Percentiles rank a stretch among this genome's conserved stretches.
phyloP scores from a whole-genome alignment of 495 filamentous ascomycete genomes.

The Penicillium alfredii region DNA sequence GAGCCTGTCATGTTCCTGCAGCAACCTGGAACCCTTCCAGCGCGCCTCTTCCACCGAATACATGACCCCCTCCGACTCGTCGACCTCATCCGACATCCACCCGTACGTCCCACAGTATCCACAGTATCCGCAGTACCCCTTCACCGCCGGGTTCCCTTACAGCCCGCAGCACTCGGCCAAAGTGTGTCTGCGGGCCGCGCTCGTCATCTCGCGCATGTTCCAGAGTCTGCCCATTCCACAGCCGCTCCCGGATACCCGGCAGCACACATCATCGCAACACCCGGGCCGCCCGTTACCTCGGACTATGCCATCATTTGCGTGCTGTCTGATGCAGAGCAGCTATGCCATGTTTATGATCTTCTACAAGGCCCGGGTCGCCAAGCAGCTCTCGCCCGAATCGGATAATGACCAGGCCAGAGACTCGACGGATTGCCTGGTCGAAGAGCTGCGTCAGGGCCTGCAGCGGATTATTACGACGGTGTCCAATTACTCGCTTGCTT shows the following conservation, averaged over 20 bases:
- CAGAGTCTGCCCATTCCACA: constrained; percentile 46
- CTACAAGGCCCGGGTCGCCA: constrained; percentile 45
- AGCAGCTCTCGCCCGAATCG: constrained; percentile 38
- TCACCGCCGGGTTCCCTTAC: constrained; percentile 43
- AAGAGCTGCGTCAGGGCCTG: constrained; percentile 49
- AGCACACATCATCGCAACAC: constrained; percentile 22
- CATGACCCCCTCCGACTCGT: constrained; percentile 34
- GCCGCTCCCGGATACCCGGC: constrained; percentile 24
- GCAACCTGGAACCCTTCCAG: constrained; percentile 28
- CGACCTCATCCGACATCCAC: constrained; percentile 31
- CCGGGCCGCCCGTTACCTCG: constrained; percentile 37
- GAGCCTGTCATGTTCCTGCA: constrained; percentile 31
- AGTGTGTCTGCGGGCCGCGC: constrained; percentile 46
- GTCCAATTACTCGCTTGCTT: constrained; percentile 52
- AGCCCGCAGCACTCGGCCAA: constrained; percentile 48
- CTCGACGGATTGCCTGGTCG: constrained; percentile 40
- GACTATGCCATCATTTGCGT: constrained; percentile 57
- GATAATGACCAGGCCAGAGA: constrained; percentile 24
- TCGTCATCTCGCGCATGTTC: constrained; percentile 48
- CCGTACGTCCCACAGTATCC: constrained; percentile 20
- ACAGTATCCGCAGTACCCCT: constrained; percentile 29
- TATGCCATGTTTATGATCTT: constrained; percentile 56
- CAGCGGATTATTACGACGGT: constrained; percentile 45
- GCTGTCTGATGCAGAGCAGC: constrained; percentile 57
- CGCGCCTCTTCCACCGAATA: constrained; percentile 33